A percentile compares a stretch with the other conserved stretches of the same genome.
Conservation (phyloP, 164 flowering plant species). For the Nelumbo lutea region DNA sequence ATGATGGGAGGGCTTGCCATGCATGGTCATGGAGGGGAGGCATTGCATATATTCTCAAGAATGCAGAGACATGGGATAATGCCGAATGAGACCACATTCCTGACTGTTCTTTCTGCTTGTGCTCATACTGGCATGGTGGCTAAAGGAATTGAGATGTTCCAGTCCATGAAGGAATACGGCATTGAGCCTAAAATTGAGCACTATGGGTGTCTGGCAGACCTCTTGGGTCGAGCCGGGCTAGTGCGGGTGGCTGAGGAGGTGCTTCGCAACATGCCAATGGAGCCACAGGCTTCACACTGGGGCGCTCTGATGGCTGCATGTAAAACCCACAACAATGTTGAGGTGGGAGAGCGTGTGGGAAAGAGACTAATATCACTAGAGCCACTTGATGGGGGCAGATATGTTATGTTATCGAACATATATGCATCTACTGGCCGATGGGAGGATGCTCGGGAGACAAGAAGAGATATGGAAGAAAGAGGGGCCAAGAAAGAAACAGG, state of each 20-base stretch:
- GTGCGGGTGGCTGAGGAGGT: constrained; percentile 14
- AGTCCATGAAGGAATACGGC: constrained; percentile 12
- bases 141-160: constrained; percentile 10
- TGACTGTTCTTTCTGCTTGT: constrained; percentile 12
- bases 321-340: constrained; percentile 7
- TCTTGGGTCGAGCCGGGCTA: constrained; percentile 19
- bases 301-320: constrained; percentile 21
- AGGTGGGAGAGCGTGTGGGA: constrained; percentile 18
- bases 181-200: constrained; percentile 14
- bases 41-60: constrained; percentile 8
- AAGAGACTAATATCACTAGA: constrained; percentile 14
- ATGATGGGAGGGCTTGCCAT: constrained; percentile 18
- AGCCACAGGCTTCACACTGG: constrained; percentile 14
- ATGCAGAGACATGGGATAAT: constrained; percentile 7
- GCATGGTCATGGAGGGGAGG: constrained; percentile 15
- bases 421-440: constrained; percentile 13
- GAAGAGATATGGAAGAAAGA: constrained; percentile 16
- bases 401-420: constrained; percentile 16
- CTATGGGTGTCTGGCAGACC: constrained; percentile 17
- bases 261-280: constrained; percentile 14
- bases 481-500: constrained; percentile 22
- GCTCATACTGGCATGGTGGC: constrained; percentile 19
- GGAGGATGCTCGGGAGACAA: constrained; percentile 13
- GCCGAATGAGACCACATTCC: constrained; percentile 12
- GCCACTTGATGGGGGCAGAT: constrained; percentile 17